phyloP scores from a whole-genome alignment of 106 monocot species.

The Allium sativum region DNA sequence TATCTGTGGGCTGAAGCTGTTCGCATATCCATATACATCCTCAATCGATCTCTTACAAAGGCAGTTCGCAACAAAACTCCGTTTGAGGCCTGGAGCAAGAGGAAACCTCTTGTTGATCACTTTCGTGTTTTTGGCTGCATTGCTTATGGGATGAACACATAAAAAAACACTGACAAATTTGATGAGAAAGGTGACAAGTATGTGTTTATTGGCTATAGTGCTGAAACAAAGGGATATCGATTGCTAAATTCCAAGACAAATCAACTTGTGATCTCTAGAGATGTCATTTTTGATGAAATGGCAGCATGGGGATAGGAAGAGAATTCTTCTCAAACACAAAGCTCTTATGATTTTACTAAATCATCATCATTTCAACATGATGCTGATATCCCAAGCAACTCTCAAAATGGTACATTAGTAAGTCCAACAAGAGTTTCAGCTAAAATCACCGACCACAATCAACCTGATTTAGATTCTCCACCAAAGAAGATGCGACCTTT shows the following conservation, averaged over 20 bases:
- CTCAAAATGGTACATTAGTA: background rate
- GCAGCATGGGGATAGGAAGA: background rate
- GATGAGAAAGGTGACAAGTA: background rate
- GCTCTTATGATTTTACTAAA: too few species aligned
- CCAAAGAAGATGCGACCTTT: slow-evolving; percentile 1
- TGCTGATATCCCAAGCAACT: background rate
- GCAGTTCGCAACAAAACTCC: too few species aligned
- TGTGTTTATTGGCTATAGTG: slow-evolving; percentile 6
- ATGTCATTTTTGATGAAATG: slow-evolving; percentile 4
- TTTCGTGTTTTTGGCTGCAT: slow-evolving; percentile 5
- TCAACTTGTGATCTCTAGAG: background rate
- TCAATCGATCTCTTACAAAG: too few species aligned
- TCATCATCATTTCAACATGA: background rate
- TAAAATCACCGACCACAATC: too few species aligned
- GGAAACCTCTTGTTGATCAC: background rate
- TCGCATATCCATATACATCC: background rate
- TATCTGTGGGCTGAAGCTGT: background rate
- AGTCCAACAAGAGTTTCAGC: too few species aligned
- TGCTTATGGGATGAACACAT: background rate
- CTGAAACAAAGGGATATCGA: slow-evolving; percentile 1
- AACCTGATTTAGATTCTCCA: background rate
- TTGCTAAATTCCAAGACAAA: background rate
- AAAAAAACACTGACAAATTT: slow-evolving; percentile 1
- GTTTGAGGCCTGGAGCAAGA: too few species aligned
- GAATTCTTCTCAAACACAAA: background rate